These are phyloP conservation scores for Emmonsia crescens DNA, from an alignment of 2,329 filamentous ascomycete genomes.

Conservation along the genomic window DNA sequence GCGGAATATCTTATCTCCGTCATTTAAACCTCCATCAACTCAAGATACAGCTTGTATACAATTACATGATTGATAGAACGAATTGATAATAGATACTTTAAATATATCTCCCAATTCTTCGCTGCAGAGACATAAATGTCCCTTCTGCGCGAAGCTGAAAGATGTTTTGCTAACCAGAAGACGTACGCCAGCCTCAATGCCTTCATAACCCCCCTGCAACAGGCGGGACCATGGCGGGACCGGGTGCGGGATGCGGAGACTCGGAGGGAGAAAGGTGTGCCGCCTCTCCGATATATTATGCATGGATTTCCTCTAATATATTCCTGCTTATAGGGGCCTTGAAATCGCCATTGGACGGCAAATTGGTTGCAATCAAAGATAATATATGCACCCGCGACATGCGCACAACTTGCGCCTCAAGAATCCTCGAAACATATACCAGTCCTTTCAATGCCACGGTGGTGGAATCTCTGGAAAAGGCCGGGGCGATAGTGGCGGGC, in stretches of 20 bases:
- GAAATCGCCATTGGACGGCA: slow-evolving; percentile 33
- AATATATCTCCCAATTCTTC: not conserved
- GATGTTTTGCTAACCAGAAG: slow-evolving; percentile 32
- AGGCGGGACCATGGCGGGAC: slow-evolving; percentile 25
- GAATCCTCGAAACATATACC: slow-evolving; percentile 56
- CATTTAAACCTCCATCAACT: not conserved
- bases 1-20: not conserved
- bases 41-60: too few species aligned
- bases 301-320: not conserved
- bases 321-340: not conserved
- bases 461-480: slow-evolving; percentile 53
- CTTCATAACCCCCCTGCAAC: slow-evolving; percentile 30
- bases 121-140: slow-evolving; percentile 27
- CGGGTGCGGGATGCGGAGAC: slow-evolving; percentile 28
- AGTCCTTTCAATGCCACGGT: slow-evolving; percentile 79
- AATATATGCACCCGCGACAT: slow-evolving; percentile 57
- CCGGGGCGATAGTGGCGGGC: slow-evolving; percentile 54
- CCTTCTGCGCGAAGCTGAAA: slow-evolving; percentile 35
- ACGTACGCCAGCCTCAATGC: slow-evolving; percentile 28
- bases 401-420: slow-evolving; percentile 77
- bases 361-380: slow-evolving; percentile 59
- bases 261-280: slow-evolving; percentile 26
- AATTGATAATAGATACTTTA: not conserved
- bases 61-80: not conserved
- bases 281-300: not conserved